These are phyloP conservation scores for Colletotrichum sp. DNA, from an alignment of 2,329 filamentous ascomycete genomes.

Conservation along the genomic window DNA sequence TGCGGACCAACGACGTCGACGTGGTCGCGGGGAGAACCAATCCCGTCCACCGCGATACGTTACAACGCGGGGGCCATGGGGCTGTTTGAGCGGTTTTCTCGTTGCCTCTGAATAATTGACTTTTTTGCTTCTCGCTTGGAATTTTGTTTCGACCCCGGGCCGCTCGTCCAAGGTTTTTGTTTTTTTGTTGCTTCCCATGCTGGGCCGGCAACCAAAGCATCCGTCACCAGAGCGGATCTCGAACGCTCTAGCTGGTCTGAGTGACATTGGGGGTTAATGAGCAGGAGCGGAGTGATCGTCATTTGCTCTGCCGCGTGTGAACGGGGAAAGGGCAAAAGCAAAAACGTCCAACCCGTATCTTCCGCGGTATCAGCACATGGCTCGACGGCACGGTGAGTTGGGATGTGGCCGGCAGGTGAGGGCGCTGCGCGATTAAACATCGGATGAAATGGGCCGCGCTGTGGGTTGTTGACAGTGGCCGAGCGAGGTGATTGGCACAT, in stretches of 20 bases:
- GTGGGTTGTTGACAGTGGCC: neutral
- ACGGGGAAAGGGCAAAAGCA: neutral
- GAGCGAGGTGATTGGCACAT: conserved; percentile 6
- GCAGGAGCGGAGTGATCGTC: conserved; percentile 1
- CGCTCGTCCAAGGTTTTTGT: neutral
- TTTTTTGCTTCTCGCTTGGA: neutral
- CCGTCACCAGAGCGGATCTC: neutral
- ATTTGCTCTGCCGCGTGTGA: neutral
- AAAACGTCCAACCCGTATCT: neutral
- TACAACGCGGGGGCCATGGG: neutral
- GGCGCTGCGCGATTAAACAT: conserved; percentile 18
- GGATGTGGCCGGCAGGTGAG: conserved; percentile 4
- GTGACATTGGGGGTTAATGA: neutral
- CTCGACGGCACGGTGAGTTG: neutral
- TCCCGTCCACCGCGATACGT: neutral
- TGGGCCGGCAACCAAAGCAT: neutral
- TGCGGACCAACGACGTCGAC: conserved; percentile 2
- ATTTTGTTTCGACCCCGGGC: neutral
- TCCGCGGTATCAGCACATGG: conserved; percentile 10
- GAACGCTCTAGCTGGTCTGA: neutral
- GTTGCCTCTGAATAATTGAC: neutral
- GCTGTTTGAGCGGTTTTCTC: conserved; percentile 11
- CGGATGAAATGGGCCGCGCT: conserved; percentile 7
- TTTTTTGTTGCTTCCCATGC: neutral
- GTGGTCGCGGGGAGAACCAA: conserved; percentile 7